A percentile compares a stretch with the other conserved stretches of the same genome.
phyloP scores from a whole-genome alignment of 2,329 filamentous ascomycete species.

The Aschersonia sp. region DNA sequence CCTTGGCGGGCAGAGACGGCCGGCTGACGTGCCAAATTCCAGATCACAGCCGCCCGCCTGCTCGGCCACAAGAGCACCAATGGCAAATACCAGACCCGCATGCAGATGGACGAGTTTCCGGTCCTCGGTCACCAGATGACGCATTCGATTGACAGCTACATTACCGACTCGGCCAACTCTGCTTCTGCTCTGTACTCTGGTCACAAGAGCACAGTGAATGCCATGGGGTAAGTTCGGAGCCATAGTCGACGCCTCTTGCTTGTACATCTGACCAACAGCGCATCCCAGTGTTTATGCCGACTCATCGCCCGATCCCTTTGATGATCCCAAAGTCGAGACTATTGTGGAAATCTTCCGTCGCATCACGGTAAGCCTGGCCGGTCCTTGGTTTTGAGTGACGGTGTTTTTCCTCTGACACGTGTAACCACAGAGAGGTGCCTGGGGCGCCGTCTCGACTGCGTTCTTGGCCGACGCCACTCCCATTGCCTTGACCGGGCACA shows the following conservation, averaged over 20 bases:
- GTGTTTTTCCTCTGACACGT: background rate
- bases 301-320: conserved; percentile 56
- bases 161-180: conserved; percentile 77
- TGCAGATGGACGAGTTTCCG: conserved; percentile 73
- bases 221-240: conserved; percentile 41
- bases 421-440: conserved; percentile 29
- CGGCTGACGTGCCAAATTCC: background rate
- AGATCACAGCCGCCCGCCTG: conserved; percentile 63
- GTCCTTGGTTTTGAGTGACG: no score
- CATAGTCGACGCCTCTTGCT: background rate
- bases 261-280: background rate
- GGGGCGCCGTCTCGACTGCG: conserved; percentile 64
- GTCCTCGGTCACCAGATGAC: conserved; percentile 84
- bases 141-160: conserved; percentile 71
- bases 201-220: conserved; percentile 74
- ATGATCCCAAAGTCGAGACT: conserved; percentile 77
- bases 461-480: conserved; percentile 73
- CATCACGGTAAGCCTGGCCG: conserved; percentile 31
- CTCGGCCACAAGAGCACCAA: conserved; percentile 74
- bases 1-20: background rate
- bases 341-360: conserved; percentile 67
- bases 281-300: conserved; percentile 52
- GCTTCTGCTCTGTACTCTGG: conserved; percentile 70
- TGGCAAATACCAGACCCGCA: conserved; percentile 62
- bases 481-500: conserved; percentile 60